Evolutionary conservation across 768 basidiomycete genomes (phyloP).

Genomic region (Suillus fuscotomentosus): DNA sequence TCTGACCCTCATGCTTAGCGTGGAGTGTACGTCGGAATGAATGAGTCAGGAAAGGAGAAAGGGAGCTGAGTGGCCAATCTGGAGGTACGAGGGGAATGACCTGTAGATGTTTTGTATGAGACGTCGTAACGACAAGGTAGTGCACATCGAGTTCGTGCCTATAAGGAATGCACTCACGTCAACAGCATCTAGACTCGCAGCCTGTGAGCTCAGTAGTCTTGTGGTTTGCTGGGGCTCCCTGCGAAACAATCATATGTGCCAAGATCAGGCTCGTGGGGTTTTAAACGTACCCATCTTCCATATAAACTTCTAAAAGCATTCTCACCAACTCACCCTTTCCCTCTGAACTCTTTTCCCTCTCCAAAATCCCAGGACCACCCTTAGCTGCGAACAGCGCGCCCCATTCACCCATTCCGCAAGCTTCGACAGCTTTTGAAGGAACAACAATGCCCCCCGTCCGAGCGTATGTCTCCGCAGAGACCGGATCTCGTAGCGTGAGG

Average conservation of each 20-base stretch:
- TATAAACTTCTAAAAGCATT: constrained; percentile 78
- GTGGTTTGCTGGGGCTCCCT: constrained; percentile 63
- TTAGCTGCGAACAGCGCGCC: constrained; percentile 23
- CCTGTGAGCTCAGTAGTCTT: constrained; percentile 75
- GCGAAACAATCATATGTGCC: constrained; percentile 4
- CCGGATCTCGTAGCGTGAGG: constrained; percentile 58
- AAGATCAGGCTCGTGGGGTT: not conserved
- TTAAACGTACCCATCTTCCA: constrained; percentile 63
- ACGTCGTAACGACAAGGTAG: not conserved
- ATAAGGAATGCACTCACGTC: constrained; percentile 52
- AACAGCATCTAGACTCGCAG: constrained; percentile 69
- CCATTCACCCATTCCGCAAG: constrained; percentile 41
- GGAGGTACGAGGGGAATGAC: constrained; percentile 66
- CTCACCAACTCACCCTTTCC: constrained; percentile 60
- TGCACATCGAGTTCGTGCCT: not conserved
- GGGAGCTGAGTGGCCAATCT: constrained; percentile 69
- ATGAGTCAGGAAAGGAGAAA: constrained; percentile 77
- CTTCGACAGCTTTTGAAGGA: constrained; percentile 59
- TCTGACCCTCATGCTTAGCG: constrained; percentile 62
- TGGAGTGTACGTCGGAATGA: constrained; percentile 79
- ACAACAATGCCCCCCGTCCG: constrained; percentile 76
- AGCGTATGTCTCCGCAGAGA: constrained; percentile 86
- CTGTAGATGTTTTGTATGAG: constrained; percentile 30
- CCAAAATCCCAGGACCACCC: constrained; percentile 28
- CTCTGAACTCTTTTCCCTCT: constrained; percentile 41